Base-by-base conservation (phyloP, 495 filamentous ascomycete species). In the Penicillium psychrofluorescens region DNA sequence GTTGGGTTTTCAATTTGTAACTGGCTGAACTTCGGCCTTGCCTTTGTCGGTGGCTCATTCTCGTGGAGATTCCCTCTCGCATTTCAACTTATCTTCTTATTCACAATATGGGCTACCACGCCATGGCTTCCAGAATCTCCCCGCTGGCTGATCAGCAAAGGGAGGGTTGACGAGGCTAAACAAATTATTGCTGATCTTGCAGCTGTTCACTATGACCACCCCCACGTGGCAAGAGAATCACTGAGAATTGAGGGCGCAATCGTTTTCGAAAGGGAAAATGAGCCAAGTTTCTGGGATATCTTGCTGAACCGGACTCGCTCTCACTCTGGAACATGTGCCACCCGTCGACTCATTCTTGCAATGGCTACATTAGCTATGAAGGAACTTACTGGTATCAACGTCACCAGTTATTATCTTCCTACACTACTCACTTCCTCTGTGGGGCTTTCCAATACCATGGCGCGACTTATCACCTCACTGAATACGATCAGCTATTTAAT, bases 71-170 rank as follows among this genome's bases (percentile, higher is more conserved):
- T 75, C 15, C 70, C 70, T 2, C 48, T 75, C 2, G 68, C 67
- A 2, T 62, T 73, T 35, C 70, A 75, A 43, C 67, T 70, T 50
- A 41, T 75, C 41, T 73, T 75, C 54, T 67, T 70, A 29, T 49
- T 72, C 46, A 49, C 70, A 37, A 49, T 73, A 11, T 71, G 44
- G 42, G 59, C 36, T 15, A 71, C 64, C n/a, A 58, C 65, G 6
- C 70, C 68, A 4, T 73, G 68, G 65, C 59, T 76, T 41, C 59
- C 76, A 37, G 67, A 75, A 60, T 66, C 65, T 11, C 32, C 7
- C 12, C 56, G 64, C 53, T 70, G 69, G 66, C 50, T 70, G 27
- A 59, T 72, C 22, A 50, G 59, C 4, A 59, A 68, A 32, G 66
- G 57, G 10, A 49, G 60, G 1, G 41, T 60, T n/a, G 52, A 63